Evolutionary conservation across 2,329 filamentous ascomycete species (phyloP).

Genomic region (Xylariomycetidae sp.): DNA sequence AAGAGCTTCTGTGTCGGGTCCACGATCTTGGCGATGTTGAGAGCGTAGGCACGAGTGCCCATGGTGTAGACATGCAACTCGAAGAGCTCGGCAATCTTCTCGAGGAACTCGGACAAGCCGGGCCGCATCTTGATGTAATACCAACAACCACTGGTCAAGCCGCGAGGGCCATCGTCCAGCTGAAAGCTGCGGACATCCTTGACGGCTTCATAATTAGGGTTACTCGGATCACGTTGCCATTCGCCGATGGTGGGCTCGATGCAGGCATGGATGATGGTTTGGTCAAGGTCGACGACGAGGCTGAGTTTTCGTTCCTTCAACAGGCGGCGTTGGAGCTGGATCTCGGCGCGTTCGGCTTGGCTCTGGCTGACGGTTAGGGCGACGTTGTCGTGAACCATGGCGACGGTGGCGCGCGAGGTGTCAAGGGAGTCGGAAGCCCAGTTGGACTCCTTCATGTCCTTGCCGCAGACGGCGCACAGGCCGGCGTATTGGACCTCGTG

Average conservation of each 20-base stretch:
- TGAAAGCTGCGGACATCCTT: constrained; percentile 86
- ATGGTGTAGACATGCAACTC: constrained; percentile 99
- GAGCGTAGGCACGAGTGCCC: constrained; percentile 94
- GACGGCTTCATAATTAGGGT: constrained; percentile 86
- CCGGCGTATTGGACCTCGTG: constrained; percentile 90
- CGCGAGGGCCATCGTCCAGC: constrained; percentile 76
- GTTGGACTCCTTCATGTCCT: constrained; percentile 88
- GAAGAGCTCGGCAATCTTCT: constrained; percentile 51
- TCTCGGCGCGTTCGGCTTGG: constrained; percentile 76
- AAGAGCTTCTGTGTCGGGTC: constrained; percentile 87
- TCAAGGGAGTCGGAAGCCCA: constrained; percentile 78
- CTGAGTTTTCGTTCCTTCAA: constrained; percentile 78
- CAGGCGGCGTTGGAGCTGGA: constrained; percentile 78
- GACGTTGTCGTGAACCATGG: constrained; percentile 90
- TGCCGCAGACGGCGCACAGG: constrained; percentile 85
- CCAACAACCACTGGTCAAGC: constrained; percentile 67
- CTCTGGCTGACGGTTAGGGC: constrained; percentile 76
- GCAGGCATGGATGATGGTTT: constrained; percentile 97
- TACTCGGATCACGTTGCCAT: constrained; percentile 83
- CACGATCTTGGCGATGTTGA: constrained; percentile 86
- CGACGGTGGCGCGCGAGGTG: constrained; percentile 81
- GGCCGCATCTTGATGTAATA: constrained; percentile 99
- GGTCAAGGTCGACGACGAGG: constrained; percentile 92
- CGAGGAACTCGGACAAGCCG: constrained; percentile 73
- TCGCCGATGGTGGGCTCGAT: constrained; percentile 95